Conservation (phyloP, 768 basidiomycete species). For the Boletus barrowsii region DNA sequence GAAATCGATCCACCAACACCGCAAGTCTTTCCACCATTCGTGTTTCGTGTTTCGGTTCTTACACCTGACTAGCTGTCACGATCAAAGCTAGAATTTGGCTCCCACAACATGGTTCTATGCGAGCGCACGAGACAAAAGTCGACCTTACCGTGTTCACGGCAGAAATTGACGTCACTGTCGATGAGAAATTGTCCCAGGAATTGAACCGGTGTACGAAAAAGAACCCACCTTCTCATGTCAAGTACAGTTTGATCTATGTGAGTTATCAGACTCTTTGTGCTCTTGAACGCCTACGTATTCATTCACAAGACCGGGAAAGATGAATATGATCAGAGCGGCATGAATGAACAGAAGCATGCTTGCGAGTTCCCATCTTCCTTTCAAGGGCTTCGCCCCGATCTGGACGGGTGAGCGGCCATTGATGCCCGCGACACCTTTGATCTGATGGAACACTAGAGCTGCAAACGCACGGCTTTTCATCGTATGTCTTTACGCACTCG, state of each 20-base stretch:
- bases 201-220: not conserved
- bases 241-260: conserved; percentile 1
- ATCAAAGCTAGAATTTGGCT: not conserved
- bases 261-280: not conserved
- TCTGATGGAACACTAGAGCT: not conserved
- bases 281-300: not conserved
- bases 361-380: not conserved
- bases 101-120: not conserved
- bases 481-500: not conserved
- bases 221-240: not conserved
- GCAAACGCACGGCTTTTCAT: not conserved
- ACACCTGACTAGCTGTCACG: not conserved
- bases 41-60: not conserved
- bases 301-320: not conserved
- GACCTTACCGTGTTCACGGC: not conserved
- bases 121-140: not conserved
- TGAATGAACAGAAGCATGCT: not conserved
- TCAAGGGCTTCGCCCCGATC: not conserved
- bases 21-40: not conserved
- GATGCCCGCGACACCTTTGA: not conserved
- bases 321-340: not conserved
- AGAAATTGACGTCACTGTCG: not conserved
- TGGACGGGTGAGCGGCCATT: not conserved
- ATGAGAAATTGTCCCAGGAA: not conserved
- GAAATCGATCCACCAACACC: conserved; percentile 15